Evolutionary conservation across 2,329 filamentous ascomycete species (phyloP), one percentile per base, ranked within the genome.

Genomic region (Diplodia intermedia): DNA sequence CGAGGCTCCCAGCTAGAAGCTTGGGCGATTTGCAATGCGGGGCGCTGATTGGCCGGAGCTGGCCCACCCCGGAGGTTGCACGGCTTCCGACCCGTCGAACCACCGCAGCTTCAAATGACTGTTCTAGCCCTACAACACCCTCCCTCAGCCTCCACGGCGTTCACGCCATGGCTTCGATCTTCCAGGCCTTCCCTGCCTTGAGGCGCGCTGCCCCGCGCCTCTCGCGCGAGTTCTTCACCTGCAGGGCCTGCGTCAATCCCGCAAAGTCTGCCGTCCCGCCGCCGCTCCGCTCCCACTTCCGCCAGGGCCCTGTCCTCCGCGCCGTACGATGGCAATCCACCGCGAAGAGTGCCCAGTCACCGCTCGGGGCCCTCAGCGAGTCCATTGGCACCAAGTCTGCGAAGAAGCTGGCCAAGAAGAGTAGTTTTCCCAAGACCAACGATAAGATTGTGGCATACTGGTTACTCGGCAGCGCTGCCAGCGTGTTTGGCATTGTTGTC

Each of bases 401-500:
- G 2, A 20, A 23, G 29, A 65, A 57, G 3, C 29, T 29, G 29
- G 49, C n/a, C 23, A 54, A 49, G 66, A 61, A 53, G 14, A 75
- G 77, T 70, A 77, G 75, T 73, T 88, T 86, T 73, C 86, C 86
- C 20, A 79, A 91, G 73, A 87, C 86, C 11, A 93, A 87, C 71
- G 88, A 89, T 69, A 95, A 91, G 80, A 82, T 84, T 11, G 94
- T 97, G 54, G 95, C 90, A 69, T 94, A 94, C 82, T 99, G 94
- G 94, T 86, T 99, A 55, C 82, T 99, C 67, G 94, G 89, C 56
- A 97, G 94, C 73, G 94, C 95, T 0, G 91, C 88, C 53, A 96
- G 93, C 78, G 95, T 98, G 65, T 99, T 98, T 80, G 95, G 95
- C 69, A 97, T 99, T 74, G 94, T 99, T 63, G 88, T 99, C 54